These are phyloP conservation scores for Dryadomyces quercus-mongolicae DNA, from an alignment of 2,329 filamentous ascomycete species.

Conservation along the genomic window DNA sequence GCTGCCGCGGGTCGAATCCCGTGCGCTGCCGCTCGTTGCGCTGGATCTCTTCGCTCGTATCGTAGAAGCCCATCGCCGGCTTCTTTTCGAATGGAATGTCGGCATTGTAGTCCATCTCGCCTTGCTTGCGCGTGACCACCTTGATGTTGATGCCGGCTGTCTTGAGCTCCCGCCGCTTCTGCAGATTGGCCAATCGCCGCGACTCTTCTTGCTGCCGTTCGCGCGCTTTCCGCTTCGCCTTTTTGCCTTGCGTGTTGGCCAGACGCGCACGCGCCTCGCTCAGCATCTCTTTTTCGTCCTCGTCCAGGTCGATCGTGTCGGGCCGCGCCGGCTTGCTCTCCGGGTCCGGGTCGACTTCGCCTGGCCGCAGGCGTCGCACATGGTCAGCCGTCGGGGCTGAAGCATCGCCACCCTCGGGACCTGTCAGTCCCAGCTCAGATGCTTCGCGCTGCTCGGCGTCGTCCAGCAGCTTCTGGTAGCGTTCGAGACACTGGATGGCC, in stretches of 20 bases:
- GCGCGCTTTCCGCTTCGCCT: conserved; percentile 93
- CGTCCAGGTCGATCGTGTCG: conserved; percentile 94
- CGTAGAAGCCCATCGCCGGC: conserved; percentile 79
- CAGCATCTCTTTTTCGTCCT: conserved; percentile 99
- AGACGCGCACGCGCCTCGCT: conserved; percentile 93
- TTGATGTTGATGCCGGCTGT: conserved; percentile 98
- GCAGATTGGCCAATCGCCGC: conserved; percentile 73
- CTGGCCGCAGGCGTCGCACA: conserved; percentile 75
- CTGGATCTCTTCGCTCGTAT: conserved; percentile 71
- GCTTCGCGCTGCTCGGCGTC: conserved; percentile 86
- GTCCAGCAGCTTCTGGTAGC: conserved; percentile 92
- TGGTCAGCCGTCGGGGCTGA: conserved; percentile 85
- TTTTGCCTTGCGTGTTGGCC: conserved; percentile 97
- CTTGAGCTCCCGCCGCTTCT: conserved; percentile 94
- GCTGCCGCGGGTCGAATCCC: conserved; percentile 81
- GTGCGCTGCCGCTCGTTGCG: conserved; percentile 76
- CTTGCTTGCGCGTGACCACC: conserved; percentile 78
- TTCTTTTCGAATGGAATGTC: conserved; percentile 97
- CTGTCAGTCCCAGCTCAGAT: conserved; percentile 68
- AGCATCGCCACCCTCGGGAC: conserved; percentile 76
- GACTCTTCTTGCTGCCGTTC: conserved; percentile 95
- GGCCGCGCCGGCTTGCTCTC: conserved; percentile 92
- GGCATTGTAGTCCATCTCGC: conserved; percentile 99
- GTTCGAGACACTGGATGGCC: conserved; percentile 91
- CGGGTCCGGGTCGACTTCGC: conserved; percentile 93